Evolutionary conservation across 495 filamentous ascomycete genomes (phyloP).

Genomic region (Cairneyella variabilis): DNA sequence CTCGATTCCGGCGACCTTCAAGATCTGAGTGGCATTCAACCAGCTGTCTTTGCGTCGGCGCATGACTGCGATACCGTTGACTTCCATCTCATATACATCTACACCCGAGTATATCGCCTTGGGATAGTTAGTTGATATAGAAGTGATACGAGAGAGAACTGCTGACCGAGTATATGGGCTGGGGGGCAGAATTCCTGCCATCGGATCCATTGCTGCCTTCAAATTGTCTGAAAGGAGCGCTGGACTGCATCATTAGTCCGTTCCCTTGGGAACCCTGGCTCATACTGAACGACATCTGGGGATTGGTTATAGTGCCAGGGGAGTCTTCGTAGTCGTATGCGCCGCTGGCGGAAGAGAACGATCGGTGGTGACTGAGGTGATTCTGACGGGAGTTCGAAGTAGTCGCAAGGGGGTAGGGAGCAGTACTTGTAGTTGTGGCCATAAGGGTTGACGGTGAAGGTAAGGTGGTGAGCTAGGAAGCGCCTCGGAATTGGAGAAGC

Average conservation of each 20-base stretch:
- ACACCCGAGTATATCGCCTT: conserved; percentile 94
- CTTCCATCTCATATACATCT: conserved; percentile 95
- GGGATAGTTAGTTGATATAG: conserved; percentile 7
- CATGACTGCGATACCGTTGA: conserved; percentile 90
- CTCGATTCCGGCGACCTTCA: conserved; percentile 94
- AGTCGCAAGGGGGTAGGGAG: conserved; percentile 21
- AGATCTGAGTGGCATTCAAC: conserved; percentile 91
- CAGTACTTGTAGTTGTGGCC: conserved; percentile 21
- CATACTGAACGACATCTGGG: conserved; percentile 29
- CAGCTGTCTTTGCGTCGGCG: conserved; percentile 86
- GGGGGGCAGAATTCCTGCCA: conserved; percentile 54
- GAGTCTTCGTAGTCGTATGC: conserved; percentile 17
- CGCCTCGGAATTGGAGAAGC: conserved; percentile 1
- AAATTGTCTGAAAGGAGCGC: conserved; percentile 22
- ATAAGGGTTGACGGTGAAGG: conserved; percentile 13
- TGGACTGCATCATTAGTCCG: conserved; percentile 24
- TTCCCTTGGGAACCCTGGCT: conserved; percentile 26
- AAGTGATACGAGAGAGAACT: background rate
- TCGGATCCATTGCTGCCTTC: conserved; percentile 30
- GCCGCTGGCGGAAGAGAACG: conserved; percentile 14
- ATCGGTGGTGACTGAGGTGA: conserved; percentile 13
- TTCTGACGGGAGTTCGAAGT: conserved; percentile 20
- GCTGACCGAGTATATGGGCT: conserved; percentile 75
- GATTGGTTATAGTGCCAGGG: conserved; percentile 4
- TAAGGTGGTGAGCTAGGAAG: background rate